Base-by-base conservation (phyloP, 2,329 filamentous ascomycete genomes). In the Triangularia setosa region DNA sequence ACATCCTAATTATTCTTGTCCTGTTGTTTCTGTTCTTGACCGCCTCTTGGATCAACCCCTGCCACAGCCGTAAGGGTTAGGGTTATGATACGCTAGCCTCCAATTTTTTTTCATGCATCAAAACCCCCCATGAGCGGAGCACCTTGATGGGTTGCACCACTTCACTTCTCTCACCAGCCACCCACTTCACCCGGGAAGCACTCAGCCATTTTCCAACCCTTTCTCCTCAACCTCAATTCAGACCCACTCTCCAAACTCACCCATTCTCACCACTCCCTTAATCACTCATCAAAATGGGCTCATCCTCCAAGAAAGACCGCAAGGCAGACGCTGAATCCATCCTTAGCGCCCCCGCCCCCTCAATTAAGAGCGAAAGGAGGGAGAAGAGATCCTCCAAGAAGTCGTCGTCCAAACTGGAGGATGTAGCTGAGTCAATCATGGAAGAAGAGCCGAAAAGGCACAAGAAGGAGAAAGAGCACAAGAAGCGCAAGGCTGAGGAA, bases 381-480 rank as follows among this genome's bases (percentile, higher is more conserved):
- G 61, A 57, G 35, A 57, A 64, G 35, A 55, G 60, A 24, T 40
- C 40, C 3, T 48, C 58, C 44, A 66, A 54, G 23, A 48, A 60
- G 58, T 9, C 52, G 12, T 52, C 18, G 11, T 27, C 52, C 8
- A 48, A 55, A 18, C 23, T 58, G 6, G 23, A 56, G 24, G 55
- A 18, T 48, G 48, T 25, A 6, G n/a, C 28, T 11, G 48, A 62
- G 35, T 40, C 35, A 14, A 14, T 40, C 14, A 18, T 4, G 48
- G 21, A 12, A n/a, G 14, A 54, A 24, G 23, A 16, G 3, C 30
- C n/a, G 16, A 63, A 68, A 33, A 64, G 67, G 18, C 62, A 58
- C 52, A 69, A 68, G 55, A 68, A 69, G 48, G 63, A 69, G 48
- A 64, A 65, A 25, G 63, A 64, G 54, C 27, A 60, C 11, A 67